Evolutionary conservation across 768 basidiomycete species (phyloP).

Genomic region (Cyclocybe aegerita): DNA sequence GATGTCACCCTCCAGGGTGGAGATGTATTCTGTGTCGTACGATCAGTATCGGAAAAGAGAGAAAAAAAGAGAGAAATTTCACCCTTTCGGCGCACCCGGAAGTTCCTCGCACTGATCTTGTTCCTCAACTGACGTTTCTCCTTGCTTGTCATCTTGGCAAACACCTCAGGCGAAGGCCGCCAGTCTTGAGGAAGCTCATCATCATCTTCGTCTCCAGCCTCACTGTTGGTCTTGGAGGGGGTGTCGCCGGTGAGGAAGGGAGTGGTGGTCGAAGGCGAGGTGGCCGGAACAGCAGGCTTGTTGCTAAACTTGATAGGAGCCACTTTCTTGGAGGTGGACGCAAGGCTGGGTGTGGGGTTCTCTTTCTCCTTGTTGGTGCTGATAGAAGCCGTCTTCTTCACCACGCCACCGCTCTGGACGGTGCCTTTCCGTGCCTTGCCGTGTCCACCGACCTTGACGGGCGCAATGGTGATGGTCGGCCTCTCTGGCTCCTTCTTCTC

Average conservation of each 20-base stretch:
- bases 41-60: slow-evolving; percentile 7
- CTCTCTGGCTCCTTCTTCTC: slow-evolving; percentile 28
- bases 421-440: slow-evolving; percentile 65
- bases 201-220: slow-evolving; percentile 39
- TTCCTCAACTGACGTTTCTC: slow-evolving; percentile 96
- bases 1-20: slow-evolving; percentile 90
- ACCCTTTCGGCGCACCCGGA: slow-evolving; percentile 94
- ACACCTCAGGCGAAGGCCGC: slow-evolving; percentile 88
- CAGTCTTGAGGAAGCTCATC: slow-evolving; percentile 72
- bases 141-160: slow-evolving; percentile 92
- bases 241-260: slow-evolving; percentile 17
- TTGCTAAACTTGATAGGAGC: slow-evolving; percentile 1
- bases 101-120: slow-evolving; percentile 95
- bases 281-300: neutral
- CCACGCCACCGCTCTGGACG: slow-evolving; percentile 71
- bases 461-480: slow-evolving; percentile 47
- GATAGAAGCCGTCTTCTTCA: slow-evolving; percentile 48
- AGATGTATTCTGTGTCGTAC: slow-evolving; percentile 75
- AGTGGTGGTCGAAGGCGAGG: slow-evolving; percentile 11
- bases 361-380: slow-evolving; percentile 32
- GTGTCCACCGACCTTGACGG: slow-evolving; percentile 58
- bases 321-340: slow-evolving; percentile 18
- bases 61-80: slow-evolving; percentile 13
- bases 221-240: slow-evolving; percentile 21
- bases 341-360: slow-evolving; percentile 20